Evolutionary conservation across 805 yeast genomes (phyloP).

Genomic region (Ogataea allantospora): DNA sequence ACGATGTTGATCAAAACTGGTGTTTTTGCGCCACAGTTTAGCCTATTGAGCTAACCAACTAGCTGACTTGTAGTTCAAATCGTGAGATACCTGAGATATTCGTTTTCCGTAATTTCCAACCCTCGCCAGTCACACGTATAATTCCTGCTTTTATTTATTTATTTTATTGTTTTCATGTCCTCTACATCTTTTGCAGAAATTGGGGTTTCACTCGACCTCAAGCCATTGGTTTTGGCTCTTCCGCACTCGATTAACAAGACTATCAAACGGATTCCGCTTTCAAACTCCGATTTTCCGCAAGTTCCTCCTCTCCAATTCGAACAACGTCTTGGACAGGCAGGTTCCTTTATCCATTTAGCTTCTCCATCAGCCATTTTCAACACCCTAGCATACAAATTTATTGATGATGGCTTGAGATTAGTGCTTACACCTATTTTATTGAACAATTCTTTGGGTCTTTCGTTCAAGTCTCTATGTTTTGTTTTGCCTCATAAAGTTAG

Average conservation of each 20-base stretch:
- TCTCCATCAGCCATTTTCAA: constrained; percentile 15
- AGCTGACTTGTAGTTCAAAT: too few relatives aligned
- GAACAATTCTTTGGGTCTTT: constrained; percentile 35
- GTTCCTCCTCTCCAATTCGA: constrained; percentile 7
- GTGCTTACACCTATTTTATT: constrained; percentile 40
- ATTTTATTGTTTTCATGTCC: not conserved
- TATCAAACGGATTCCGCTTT: constrained; percentile 11
- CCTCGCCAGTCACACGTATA: not conserved
- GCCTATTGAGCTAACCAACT: too few relatives aligned
- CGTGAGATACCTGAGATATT: too few relatives aligned
- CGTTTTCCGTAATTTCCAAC: too few relatives aligned
- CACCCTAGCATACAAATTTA: constrained; percentile 16
- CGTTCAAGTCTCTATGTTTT: constrained; percentile 39
- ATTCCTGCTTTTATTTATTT: constrained; percentile 3
- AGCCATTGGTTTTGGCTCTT: constrained; percentile 2
- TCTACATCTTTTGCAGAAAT: constrained; percentile 7
- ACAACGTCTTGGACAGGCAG: constrained; percentile 13
- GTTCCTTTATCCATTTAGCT: constrained; percentile 13
- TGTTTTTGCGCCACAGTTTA: too few relatives aligned
- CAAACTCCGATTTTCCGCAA: constrained; percentile 8
- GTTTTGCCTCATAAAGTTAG: constrained; percentile 38
- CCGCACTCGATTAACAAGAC: constrained; percentile 14
- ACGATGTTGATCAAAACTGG: too few relatives aligned
- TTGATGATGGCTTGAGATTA: constrained; percentile 11
- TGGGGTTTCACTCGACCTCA: constrained; percentile 6